Evolutionary conservation across 768 basidiomycete genomes (phyloP), one percentile per base, ranked within the genome.

Genomic region (Auriscalpium microsporum): DNA sequence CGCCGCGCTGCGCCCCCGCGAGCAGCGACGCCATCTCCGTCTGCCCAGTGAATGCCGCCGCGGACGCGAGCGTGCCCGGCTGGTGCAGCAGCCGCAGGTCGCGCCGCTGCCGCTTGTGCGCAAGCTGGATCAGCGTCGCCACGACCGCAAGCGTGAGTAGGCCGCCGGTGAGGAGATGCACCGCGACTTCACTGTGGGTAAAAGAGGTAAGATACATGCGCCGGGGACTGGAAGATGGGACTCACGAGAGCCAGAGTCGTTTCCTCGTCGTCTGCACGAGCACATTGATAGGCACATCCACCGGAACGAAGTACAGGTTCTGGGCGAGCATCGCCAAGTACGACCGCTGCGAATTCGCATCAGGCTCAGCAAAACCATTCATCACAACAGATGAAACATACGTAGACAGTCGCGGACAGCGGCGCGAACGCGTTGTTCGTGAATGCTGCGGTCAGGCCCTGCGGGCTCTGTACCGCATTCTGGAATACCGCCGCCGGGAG

Each of bases 11-110:
- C 46, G 70, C 69, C 16, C 72, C 71, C 7, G 73, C 72, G 4
- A 79, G 69, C 48, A 79, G 68, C 9, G 73, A 66, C 10, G 73
- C 78, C 59, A 81, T 71, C 33, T 72, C 73, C 3, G 78, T 79
- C 58, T 76, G 74, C 8, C 74, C 80, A 10, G 78, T 78, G 57
- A 82, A 75, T 40, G 77, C 74, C 11, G 80, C 75, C 11, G 81
- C 81, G 10, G 78, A 78, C 19, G 78, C 80, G 51, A 82, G 77
- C 5, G 81, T 81, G 16, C 80, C 62, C 0, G 78, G 78, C 48
- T 73, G 68, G 58, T 79, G 78, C 34, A 68, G 69, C 35, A 82
- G 68, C 16, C 67, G 68, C 33, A 83, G 69, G 45, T 69, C 63
- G 9, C 72, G 71, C 8, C 80, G 74, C 40, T 76, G 75, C 47